These are phyloP conservation scores for Cladorrhinum sp. DNA, from an alignment of 2,329 filamentous ascomycete species.

Conservation along the genomic window DNA sequence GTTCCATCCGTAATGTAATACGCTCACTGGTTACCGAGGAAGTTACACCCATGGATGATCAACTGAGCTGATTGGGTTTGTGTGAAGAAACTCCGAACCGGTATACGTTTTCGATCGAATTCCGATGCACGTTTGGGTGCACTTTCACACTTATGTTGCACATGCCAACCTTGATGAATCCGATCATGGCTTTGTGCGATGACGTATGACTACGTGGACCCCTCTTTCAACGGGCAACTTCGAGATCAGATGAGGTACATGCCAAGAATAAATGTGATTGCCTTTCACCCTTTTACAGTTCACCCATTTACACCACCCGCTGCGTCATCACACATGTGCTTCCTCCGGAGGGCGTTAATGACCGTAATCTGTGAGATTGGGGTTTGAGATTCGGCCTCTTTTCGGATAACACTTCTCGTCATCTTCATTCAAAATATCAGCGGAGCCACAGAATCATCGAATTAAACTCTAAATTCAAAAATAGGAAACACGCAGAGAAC, in stretches of 20 bases:
- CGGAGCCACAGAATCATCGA: background rate
- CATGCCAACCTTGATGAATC: background rate
- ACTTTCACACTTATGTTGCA: background rate
- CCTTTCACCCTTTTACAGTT: too few relatives aligned
- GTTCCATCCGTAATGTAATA: background rate
- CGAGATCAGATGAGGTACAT: slow-evolving; percentile 3
- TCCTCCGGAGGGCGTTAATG: background rate
- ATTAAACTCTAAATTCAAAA: background rate
- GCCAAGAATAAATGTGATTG: background rate
- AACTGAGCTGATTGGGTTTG: background rate
- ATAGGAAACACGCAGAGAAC: background rate
- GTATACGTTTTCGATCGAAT: too few relatives aligned
- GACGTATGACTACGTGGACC: slow-evolving; percentile 7
- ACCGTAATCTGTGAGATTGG: background rate
- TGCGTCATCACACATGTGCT: background rate
- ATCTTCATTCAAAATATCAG: background rate
- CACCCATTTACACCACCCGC: background rate
- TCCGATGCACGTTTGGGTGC: too few relatives aligned
- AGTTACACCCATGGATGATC: background rate
- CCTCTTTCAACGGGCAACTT: background rate
- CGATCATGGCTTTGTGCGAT: slow-evolving; percentile 1
- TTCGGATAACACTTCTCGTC: background rate
- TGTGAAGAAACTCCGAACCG: background rate
- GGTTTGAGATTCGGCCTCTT: background rate
- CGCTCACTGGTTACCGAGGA: background rate